Evolutionary conservation across 495 filamentous ascomycete genomes (phyloP), one percentile per base, ranked within the genome.

Genomic region (Cetradonia linearis): DNA sequence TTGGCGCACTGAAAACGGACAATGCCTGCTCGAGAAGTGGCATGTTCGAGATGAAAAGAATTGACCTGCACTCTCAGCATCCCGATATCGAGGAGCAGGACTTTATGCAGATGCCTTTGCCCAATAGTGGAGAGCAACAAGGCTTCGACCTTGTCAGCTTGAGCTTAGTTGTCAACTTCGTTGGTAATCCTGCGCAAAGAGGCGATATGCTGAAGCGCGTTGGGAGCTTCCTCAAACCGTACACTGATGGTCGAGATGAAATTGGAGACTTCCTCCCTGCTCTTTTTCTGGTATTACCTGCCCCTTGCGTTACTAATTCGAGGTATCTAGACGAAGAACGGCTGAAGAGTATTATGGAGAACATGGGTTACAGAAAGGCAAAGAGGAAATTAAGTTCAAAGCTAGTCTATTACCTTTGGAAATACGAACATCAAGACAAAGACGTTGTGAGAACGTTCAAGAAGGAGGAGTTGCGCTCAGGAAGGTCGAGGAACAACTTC

Each of bases 101-200:
- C 71, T 97, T 99, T 66, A 97, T 99, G 91, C 73, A 88, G 67
- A 77, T 89, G 37, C 87, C 91, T 8, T 71, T 93, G 20, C 92
- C 92, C 0, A 57, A 55, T 9, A 66, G 73, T 54, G 75, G n/a
- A 31, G 31, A 34, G 8, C n/a, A 74, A 0, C 84, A 92, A 47
- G 73, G 72, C 33, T 97, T 96, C 68, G 86, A 99, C 68, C 77
- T 96, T 47, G 85, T 99, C 67, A 93, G 88, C 63, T 79, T 99
- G n/a, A 95, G 89, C 1, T 75, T 99, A 54, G 94, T 99, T 10
- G 78, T 99, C 25, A 99, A 99, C 71, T 99, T 88, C 68, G 91
- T 96, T 28, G 85, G 91, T 11, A 81, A 87, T 63, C 77, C 88
- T 16, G 72, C 69, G n/a, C 80, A 74, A 23, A 79, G 91, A 63